Evolutionary conservation across 495 filamentous ascomycete genomes (phyloP), one percentile per base, ranked within the genome.

Genomic region (Rostrohypoxylon terebratum): DNA sequence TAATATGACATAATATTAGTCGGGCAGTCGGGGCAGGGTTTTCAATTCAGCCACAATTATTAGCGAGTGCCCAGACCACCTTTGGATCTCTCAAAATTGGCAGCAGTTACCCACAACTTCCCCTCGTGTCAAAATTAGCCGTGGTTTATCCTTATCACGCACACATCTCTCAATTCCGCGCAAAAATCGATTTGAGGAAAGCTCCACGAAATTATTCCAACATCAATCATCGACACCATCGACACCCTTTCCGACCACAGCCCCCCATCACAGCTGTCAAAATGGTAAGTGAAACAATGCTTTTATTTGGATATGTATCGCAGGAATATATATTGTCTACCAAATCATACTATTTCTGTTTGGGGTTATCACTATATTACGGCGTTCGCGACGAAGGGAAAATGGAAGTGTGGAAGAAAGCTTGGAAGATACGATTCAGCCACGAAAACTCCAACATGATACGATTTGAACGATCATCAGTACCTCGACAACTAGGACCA

Each of bases 141-240:
- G 71, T 66, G n/a, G 66, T 74, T 74, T 74, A 66, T 3, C 70
- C 58, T 47, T n/a, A 28, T 61, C 62, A 63, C 71, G 71, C 71
- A 74, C 71, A 74, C 71, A 48, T 74, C 71, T 74, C 71, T 69
- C 71, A 74, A 73, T 74, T 74, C 66, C 55, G 58, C 57, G 57
- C 55, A 63, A 59, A 66, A 74, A 59, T 63, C 60, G 11, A 51
- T 63, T 74, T 42, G 48, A 66, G 40, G 34, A 55, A 51, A 71
- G 62, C 55, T 74, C 57, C 34, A 74, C 61, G 62, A 67, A 66
- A 63, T 50, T 58, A 51, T 53, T 36, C 31, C 20, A 54, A 63
- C 47, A 45, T 62, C 57, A 67, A 69, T 63, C 50, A 67, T 58
- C 66, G 62, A 69, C 66, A 69, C 40, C 23, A 63, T 74, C 69